phyloP scores from a whole-genome alignment of 2,329 filamentous ascomycete species.

The Alternaria arbusti region DNA sequence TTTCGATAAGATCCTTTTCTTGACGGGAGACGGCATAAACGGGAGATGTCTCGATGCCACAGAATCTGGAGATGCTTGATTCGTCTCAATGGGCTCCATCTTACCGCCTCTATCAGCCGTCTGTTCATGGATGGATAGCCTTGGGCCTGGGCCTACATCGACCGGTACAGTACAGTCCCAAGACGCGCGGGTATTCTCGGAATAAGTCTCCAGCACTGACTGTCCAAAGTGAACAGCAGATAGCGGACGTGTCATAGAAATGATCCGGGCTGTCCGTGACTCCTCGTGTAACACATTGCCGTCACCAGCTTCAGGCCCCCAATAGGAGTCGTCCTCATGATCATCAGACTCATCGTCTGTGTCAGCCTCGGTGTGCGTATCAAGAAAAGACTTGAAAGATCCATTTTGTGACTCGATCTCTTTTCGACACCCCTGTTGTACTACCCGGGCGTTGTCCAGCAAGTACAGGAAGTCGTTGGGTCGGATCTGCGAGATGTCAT shows the following conservation, averaged over 20 bases:
- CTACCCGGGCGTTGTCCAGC: conserved; percentile 71
- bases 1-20: background rate
- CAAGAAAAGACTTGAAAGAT: conserved; percentile 53
- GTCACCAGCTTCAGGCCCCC: conserved; percentile 20
- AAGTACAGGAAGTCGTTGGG: conserved; percentile 80
- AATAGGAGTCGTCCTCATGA: conserved; percentile 6
- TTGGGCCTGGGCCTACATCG: background rate
- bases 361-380: conserved; percentile 12
- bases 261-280: conserved; percentile 12
- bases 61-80: background rate
- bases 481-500: conserved; percentile 80
- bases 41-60: background rate
- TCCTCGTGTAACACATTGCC: conserved; percentile 25
- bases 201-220: conserved; percentile 23
- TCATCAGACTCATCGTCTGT: background rate
- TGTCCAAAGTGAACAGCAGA: conserved; percentile 27
- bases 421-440: conserved; percentile 70
- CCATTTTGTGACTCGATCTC: conserved; percentile 57
- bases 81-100: background rate
- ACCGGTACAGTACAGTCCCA: background rate
- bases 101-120: background rate
- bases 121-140: conserved; percentile 4
- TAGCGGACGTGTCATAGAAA: conserved; percentile 19
- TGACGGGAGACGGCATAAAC: background rate
- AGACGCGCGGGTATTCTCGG: background rate